Conservation (phyloP, 371 early-diverging fungal genomes). For the Mortierella sp. region DNA sequence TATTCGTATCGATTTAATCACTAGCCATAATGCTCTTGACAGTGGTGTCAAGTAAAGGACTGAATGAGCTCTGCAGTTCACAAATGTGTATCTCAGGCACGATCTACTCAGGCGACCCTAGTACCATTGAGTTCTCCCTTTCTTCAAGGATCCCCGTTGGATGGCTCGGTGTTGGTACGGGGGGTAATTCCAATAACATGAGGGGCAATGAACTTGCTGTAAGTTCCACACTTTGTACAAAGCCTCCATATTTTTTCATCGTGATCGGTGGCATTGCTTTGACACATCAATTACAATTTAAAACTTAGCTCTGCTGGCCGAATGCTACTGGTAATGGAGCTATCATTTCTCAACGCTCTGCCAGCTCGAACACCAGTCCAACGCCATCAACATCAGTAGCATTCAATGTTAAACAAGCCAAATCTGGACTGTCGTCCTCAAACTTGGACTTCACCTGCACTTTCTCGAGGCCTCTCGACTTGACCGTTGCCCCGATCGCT, state of each 20-base stretch:
- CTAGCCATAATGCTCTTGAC: constrained; percentile 9
- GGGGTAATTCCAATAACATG: constrained; percentile 28
- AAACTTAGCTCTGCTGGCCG: constrained; percentile 43
- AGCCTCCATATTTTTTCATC: too few relatives aligned
- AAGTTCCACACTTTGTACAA: constrained; percentile 3
- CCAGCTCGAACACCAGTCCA: constrained; percentile 19
- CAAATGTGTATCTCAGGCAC: constrained; percentile 43
- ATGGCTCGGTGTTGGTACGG: constrained; percentile 45
- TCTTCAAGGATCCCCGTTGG: constrained; percentile 25
- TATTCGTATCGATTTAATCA: too few relatives aligned
- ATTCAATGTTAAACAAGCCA: constrained; percentile 19
- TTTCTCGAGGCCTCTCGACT: constrained; percentile 30
- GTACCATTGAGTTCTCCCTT: constrained; percentile 39
- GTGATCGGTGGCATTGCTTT: too few relatives aligned
- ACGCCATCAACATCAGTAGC: not conserved
- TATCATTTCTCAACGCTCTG: constrained; percentile 36
- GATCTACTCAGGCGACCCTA: constrained; percentile 34
- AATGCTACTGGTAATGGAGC: constrained; percentile 17
- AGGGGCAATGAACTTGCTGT: constrained; percentile 46
- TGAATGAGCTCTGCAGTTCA: constrained; percentile 15
- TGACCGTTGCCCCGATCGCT: constrained; percentile 17
- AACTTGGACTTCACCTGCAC: constrained; percentile 30
- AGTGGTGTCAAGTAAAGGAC: constrained; percentile 11
- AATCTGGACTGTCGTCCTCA: constrained; percentile 18
- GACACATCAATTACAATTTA: not conserved